Conservation (phyloP, 2,329 filamentous ascomycete genomes). For the Cercospora berteroae region DNA sequence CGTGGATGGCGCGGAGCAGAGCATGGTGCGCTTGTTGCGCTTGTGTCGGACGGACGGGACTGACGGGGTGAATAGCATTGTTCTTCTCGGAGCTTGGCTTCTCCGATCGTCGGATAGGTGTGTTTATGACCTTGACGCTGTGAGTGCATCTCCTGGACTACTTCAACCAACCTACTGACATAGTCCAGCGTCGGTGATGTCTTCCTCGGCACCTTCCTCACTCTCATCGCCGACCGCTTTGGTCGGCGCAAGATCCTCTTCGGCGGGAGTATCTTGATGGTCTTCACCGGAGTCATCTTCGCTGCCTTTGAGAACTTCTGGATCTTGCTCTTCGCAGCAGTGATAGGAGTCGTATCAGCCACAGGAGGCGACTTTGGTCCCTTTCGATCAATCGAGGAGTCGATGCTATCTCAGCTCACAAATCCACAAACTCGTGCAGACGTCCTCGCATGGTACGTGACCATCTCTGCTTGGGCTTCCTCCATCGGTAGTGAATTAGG, state of each 20-base stretch:
- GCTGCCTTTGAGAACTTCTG: constrained; percentile 37
- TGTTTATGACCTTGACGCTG: constrained; percentile 38
- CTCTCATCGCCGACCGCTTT: constrained; percentile 37
- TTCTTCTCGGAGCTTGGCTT: constrained; percentile 38
- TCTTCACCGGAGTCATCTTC: constrained; percentile 34
- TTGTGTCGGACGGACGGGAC: background rate
- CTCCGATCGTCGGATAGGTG: constrained; percentile 35
- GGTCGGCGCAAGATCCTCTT: constrained; percentile 36
- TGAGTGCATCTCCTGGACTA: background rate
- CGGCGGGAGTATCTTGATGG: constrained; percentile 35
- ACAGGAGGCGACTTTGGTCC: constrained; percentile 65
- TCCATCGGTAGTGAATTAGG: constrained; percentile 54
- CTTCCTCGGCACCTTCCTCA: constrained; percentile 36
- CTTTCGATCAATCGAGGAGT: constrained; percentile 66
- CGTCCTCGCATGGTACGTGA: constrained; percentile 67
- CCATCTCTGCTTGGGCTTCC: constrained; percentile 55
- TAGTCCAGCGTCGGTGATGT: constrained; percentile 35
- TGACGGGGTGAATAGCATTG: constrained; percentile 26
- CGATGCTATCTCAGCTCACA: constrained; percentile 61
- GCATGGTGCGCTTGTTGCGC: background rate
- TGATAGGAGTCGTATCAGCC: constrained; percentile 36
- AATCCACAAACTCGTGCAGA: constrained; percentile 55
- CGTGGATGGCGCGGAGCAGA: background rate
- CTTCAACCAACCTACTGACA: background rate
- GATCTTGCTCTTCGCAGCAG: constrained; percentile 36